phyloP scores from a whole-genome alignment of 139 green algal genomes.

The Yamagishiella unicocca region DNA sequence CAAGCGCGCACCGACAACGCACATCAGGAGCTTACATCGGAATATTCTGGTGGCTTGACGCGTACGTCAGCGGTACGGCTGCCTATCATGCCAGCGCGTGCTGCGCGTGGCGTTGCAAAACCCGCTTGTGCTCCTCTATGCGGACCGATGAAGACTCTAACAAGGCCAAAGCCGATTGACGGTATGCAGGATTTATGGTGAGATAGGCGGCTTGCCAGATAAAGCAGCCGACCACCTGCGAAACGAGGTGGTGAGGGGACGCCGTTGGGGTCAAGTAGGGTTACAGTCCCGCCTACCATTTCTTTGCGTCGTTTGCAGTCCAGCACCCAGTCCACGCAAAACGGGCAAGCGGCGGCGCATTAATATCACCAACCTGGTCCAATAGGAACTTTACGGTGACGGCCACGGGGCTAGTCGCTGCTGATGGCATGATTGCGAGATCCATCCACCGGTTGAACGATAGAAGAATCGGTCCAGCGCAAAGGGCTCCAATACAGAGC shows the following conservation, averaged over 20 bases:
- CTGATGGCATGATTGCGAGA: constrained; percentile 7
- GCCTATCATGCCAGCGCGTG: not conserved
- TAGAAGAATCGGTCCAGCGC: constrained; percentile 45
- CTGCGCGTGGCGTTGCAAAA: constrained; percentile 3
- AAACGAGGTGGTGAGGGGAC: not conserved
- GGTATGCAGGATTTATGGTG: constrained; percentile 51
- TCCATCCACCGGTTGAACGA: constrained; percentile 50
- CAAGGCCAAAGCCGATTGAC: not conserved
- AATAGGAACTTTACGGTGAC: constrained; percentile 31
- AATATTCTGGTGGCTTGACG: too few species aligned
- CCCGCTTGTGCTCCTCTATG: not conserved
- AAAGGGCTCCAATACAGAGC: constrained; percentile 42
- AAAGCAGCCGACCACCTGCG: constrained; percentile 57
- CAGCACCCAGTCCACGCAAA: not conserved
- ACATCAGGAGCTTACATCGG: too few species aligned
- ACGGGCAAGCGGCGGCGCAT: not conserved
- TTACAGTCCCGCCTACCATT: too few species aligned
- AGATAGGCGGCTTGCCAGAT: constrained; percentile 62
- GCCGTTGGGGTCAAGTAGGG: too few species aligned
- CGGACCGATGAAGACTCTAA: not conserved
- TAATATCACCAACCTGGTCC: constrained; percentile 32
- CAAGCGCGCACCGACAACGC: too few species aligned
- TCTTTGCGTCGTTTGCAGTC: too few species aligned
- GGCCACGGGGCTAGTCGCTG: not conserved
- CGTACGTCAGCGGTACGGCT: not conserved